Percentiles rank a stretch among this genome's conserved stretches.
Conservation (phyloP, 345 rosid species). For the Psidium guajava region DNA sequence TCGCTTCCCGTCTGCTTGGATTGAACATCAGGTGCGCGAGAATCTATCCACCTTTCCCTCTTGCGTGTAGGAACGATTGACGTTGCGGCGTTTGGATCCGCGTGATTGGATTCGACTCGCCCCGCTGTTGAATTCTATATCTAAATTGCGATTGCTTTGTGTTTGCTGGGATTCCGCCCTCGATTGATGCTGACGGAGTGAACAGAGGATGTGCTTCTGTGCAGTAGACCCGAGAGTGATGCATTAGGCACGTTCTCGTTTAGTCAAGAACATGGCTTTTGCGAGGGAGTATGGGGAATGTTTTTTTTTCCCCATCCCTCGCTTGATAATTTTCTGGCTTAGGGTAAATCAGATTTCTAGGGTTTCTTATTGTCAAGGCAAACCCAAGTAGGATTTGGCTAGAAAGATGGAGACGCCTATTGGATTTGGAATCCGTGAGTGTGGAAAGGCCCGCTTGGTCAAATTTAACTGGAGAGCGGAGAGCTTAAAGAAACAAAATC, state of each 20-base stretch:
- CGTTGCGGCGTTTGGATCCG: not conserved
- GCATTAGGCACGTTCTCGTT: not conserved
- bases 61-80: not conserved
- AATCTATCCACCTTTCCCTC: not conserved
- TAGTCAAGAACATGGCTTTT: not conserved
- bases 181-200: not conserved
- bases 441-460: not conserved
- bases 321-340: not conserved
- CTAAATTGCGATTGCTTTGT: not conserved
- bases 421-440: not conserved
- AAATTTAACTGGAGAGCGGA: not conserved
- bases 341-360: not conserved
- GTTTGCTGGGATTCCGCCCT: not conserved
- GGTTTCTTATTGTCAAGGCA: not conserved
- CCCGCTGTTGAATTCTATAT: not conserved
- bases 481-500: not conserved
- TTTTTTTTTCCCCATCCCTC: not conserved
- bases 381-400: not conserved
- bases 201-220: not conserved
- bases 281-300: not conserved
- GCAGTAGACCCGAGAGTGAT: not conserved
- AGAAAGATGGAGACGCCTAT: not conserved
- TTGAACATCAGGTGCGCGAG: not conserved
- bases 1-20: not conserved
- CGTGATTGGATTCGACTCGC: not conserved